Percentiles rank a stretch among this genome's conserved stretches.
phyloP scores from a whole-genome alignment of 768 basidiomycete genomes.

The Lenzites betulinus region DNA sequence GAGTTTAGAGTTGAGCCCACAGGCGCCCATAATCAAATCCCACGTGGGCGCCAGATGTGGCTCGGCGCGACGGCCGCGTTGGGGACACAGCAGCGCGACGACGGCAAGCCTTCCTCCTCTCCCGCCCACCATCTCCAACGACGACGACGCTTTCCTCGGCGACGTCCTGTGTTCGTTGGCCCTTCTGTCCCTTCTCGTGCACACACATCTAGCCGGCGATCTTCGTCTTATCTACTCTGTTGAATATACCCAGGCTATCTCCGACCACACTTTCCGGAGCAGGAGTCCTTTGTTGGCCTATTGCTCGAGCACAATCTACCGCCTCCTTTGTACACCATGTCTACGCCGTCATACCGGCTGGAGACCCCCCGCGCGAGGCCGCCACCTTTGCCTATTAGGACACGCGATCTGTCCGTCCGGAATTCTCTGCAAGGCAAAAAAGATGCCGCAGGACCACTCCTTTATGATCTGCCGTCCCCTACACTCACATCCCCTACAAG shows the following conservation, averaged over 20 bases:
- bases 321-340: conserved; percentile 43
- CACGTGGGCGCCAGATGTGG: conserved; percentile 17
- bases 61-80: conserved; percentile 24
- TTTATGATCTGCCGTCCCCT: conserved; percentile 74
- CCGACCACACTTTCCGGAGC: conserved; percentile 4
- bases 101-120: not conserved
- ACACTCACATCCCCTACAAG: conserved; percentile 59
- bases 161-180: conserved; percentile 2
- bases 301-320: conserved; percentile 1
- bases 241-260: conserved; percentile 18
- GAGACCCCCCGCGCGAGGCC: conserved; percentile 66
- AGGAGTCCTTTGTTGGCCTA: conserved; percentile 13
- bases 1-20: conserved; percentile 5
- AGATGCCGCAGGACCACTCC: conserved; percentile 58
- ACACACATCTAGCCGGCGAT: conserved; percentile 12
- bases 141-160: conserved; percentile 5
- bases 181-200: not conserved
- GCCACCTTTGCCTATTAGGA: conserved; percentile 52
- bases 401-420: conserved; percentile 49
- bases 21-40: conserved; percentile 13
- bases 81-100: conserved; percentile 15
- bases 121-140: conserved; percentile 5
- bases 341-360: conserved; percentile 62
- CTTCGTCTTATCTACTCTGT: conserved; percentile 14
- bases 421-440: conserved; percentile 45